phyloP scores from a whole-genome alignment of 2,329 filamentous ascomycete genomes.

The Tolypocladium tropicale region DNA sequence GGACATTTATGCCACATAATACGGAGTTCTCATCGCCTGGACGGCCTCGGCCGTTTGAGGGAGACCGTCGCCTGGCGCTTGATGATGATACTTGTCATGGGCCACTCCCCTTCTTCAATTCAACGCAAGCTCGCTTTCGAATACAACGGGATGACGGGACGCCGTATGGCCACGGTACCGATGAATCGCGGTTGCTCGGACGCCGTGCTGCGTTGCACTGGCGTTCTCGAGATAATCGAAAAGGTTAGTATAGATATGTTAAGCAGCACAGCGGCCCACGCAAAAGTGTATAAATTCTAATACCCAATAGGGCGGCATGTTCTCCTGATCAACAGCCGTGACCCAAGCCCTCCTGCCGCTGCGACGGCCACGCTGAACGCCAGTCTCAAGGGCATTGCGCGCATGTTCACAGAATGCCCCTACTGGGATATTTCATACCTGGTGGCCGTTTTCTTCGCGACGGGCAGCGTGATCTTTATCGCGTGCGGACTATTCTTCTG shows the following conservation, averaged over 20 bases:
- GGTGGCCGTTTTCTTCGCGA: constrained; percentile 9
- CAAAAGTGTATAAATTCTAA: background rate
- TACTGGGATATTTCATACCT: constrained; percentile 13
- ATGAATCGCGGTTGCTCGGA: background rate
- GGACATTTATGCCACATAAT: too few relatives aligned
- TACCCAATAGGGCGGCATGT: background rate
- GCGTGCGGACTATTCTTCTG: constrained; percentile 40
- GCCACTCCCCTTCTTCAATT: too few relatives aligned
- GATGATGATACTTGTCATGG: too few relatives aligned
- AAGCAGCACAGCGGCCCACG: too few relatives aligned
- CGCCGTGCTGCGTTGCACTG: background rate
- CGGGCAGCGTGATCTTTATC: constrained; percentile 11
- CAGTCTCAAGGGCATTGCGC: constrained; percentile 6
- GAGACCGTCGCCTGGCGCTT: too few relatives aligned
- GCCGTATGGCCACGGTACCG: too few relatives aligned
- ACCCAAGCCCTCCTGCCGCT: background rate
- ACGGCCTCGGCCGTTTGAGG: too few relatives aligned
- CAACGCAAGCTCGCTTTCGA: too few relatives aligned
- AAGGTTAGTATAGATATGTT: background rate
- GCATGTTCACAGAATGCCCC: constrained; percentile 10
- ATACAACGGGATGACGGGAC: too few relatives aligned
- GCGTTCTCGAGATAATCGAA: background rate
- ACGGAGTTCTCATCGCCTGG: too few relatives aligned
- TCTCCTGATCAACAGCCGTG: background rate
- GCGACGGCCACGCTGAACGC: background rate